Conservation (phyloP, 2,329 filamentous ascomycete genomes). For the Fusarium oxysporum region DNA sequence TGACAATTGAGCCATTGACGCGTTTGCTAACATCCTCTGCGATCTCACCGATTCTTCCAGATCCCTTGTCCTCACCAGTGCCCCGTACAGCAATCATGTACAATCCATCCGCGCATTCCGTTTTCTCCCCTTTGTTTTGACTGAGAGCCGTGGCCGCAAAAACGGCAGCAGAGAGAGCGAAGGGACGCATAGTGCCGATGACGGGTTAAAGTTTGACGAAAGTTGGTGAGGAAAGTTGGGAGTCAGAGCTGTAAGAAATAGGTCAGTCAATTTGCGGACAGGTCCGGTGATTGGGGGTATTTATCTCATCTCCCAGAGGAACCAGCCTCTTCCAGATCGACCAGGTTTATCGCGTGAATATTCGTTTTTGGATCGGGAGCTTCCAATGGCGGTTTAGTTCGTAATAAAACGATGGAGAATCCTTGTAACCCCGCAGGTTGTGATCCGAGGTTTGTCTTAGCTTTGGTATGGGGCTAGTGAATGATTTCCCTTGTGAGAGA, state of each 20-base stretch:
- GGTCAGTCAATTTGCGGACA: background rate
- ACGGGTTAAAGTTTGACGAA: background rate
- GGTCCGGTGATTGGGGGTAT: conserved; percentile 5
- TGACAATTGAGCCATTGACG: conserved; percentile 51
- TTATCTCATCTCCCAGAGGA: conserved; percentile 15
- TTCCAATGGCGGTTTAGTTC: conserved; percentile 35
- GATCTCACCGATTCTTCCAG: conserved; percentile 50
- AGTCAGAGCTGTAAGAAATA: background rate
- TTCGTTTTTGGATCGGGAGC: conserved; percentile 12
- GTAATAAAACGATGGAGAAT: conserved; percentile 7
- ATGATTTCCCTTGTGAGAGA: conserved; percentile 12
- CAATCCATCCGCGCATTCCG: conserved; percentile 51
- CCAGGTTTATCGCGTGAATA: conserved; percentile 8
- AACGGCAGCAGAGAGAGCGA: conserved; percentile 39
- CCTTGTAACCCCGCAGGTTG: conserved; percentile 33
- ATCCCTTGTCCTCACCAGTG: conserved; percentile 50
- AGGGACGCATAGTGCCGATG: conserved; percentile 32
- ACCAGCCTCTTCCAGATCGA: conserved; percentile 9
- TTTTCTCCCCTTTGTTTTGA: conserved; percentile 35
- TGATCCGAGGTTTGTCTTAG: conserved; percentile 31
- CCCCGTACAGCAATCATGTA: conserved; percentile 57
- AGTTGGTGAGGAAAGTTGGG: background rate
- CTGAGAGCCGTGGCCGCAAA: conserved; percentile 41
- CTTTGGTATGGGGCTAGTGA: background rate
- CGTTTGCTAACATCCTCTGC: conserved; percentile 49